A percentile compares a stretch with the other conserved stretches of the same genome.
Conservation (phyloP, 2,329 filamentous ascomycete genomes). For the Furcasterigmium furcatum region DNA sequence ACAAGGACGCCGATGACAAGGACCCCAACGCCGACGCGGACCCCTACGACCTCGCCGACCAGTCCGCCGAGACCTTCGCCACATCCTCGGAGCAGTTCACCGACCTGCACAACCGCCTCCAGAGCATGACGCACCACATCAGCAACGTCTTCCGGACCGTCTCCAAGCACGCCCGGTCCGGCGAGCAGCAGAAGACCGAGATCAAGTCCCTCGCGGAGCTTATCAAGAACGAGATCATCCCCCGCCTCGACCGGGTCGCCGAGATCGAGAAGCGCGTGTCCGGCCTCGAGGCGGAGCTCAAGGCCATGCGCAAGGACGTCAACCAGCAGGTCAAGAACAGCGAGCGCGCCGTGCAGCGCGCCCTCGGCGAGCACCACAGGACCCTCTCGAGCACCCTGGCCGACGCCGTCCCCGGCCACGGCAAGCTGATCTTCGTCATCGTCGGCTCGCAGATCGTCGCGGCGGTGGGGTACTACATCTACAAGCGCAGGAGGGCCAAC, state of each 20-base stretch:
- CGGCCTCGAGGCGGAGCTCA: constrained; percentile 56
- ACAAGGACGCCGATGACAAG: constrained; percentile 17
- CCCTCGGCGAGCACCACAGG: constrained; percentile 46
- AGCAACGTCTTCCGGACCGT: constrained; percentile 58
- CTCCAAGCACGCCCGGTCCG: constrained; percentile 43
- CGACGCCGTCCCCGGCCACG: constrained; percentile 45
- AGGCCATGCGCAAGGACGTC: constrained; percentile 53
- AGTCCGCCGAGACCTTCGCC: constrained; percentile 41
- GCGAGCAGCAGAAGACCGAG: constrained; percentile 56
- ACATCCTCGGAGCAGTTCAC: constrained; percentile 65
- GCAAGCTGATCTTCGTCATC: constrained; percentile 62
- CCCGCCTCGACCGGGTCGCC: constrained; percentile 38
- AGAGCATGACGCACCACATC: constrained; percentile 68
- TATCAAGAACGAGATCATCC: constrained; percentile 38
- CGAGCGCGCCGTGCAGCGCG: constrained; percentile 51
- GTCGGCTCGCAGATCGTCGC: constrained; percentile 73
- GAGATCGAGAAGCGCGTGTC: constrained; percentile 42
- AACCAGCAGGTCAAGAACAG: constrained; percentile 44
- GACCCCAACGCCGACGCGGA: constrained; percentile 19
- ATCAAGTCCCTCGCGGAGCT: constrained; percentile 43
- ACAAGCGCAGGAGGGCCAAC: constrained; percentile 73
- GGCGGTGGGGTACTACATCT: constrained; percentile 66
- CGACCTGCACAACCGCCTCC: constrained; percentile 82
- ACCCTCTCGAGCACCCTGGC: constrained; percentile 45
- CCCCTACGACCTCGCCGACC: constrained; percentile 42